Evolutionary conservation across 495 filamentous ascomycete genomes (phyloP), one percentile per base, ranked within the genome.

Genomic region (Platismatia glauca): DNA sequence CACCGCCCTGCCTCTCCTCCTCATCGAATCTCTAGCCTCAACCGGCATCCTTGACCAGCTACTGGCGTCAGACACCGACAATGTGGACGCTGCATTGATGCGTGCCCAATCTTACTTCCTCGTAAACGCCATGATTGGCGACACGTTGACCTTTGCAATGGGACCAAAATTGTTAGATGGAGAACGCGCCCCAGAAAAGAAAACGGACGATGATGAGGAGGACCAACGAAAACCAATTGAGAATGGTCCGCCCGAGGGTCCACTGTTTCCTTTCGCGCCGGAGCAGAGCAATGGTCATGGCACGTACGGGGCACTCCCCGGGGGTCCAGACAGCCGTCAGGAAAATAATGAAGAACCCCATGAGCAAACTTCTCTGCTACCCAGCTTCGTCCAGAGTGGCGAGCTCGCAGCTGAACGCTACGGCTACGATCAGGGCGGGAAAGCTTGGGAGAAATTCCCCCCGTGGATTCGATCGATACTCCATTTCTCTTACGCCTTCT

Each of bases 51-150:
- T 91, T 12, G 67, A 72, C 34, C 69, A 78, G 22, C 67, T 88
- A 18, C 74, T 87, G 29, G 69, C 76, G 31, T 70, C 71, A 22
- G 74, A 73, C 0, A 77, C 78, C 15, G 84, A 85, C 48, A 77
- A 72, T 7, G 69, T 73, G 3, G 63, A 69, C 1, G 77, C 71
- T 5, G 84, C 82, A 0, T 76, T 90, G 33, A 78, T 82, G 31
- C 78, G 88, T 22, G 86, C 87, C 15, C 83, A 88, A 67, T 82
- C 81, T 8, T 91, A 89, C 68, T 89, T 91, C 67, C 77, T 91
- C 12, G 74, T 85, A 37, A 83, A 82, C 66, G 74, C 81, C n/a
- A 83, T 84, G 59, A 78, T 89, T 44, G 82, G 76, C 52, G 86
- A 87, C 60, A 77, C 77, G 3, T 74, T 86, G 33, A 84, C 82